phyloP scores from a whole-genome alignment of 2,329 filamentous ascomycete genomes.

The Amauroascus verrucosus region DNA sequence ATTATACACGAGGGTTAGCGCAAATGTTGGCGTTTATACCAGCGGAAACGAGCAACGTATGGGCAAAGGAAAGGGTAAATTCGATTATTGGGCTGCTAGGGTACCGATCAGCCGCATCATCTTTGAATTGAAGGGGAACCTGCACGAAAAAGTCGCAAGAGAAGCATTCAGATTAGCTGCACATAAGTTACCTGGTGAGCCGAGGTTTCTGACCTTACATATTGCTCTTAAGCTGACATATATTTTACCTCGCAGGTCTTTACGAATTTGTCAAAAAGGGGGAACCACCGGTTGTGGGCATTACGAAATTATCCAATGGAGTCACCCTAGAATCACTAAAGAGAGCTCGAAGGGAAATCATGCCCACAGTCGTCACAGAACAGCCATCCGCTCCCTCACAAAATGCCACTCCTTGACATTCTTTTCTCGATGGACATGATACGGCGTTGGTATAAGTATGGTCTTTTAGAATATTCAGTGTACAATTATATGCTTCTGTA shows the following conservation, averaged over 20 bases:
- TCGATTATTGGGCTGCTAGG: conserved; percentile 90
- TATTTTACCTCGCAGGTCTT: conserved; percentile 29
- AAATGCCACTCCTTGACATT: neutral
- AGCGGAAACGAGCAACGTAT: conserved; percentile 96
- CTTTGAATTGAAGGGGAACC: conserved; percentile 80
- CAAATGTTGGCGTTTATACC: conserved; percentile 90
- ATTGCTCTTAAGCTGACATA: neutral
- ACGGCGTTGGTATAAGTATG: conserved; percentile 1
- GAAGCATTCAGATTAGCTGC: conserved; percentile 92
- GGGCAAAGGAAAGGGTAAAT: conserved; percentile 97
- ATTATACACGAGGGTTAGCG: conserved; percentile 80
- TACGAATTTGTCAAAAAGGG: conserved; percentile 94
- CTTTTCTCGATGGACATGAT: neutral
- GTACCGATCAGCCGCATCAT: conserved; percentile 84
- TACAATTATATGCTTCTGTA: neutral
- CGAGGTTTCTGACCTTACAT: neutral
- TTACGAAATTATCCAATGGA: conserved; percentile 76
- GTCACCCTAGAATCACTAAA: conserved; percentile 75
- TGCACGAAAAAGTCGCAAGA: conserved; percentile 88
- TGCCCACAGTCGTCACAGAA: conserved; percentile 23
- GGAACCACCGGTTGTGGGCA: conserved; percentile 78
- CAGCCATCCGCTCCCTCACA: neutral
- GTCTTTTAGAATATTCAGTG: neutral
- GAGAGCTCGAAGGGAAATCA: conserved; percentile 60
- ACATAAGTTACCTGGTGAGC: conserved; percentile 82